Conservation (phyloP, 129 eudicot genomes). For the Flaveria sonorensis region DNA sequence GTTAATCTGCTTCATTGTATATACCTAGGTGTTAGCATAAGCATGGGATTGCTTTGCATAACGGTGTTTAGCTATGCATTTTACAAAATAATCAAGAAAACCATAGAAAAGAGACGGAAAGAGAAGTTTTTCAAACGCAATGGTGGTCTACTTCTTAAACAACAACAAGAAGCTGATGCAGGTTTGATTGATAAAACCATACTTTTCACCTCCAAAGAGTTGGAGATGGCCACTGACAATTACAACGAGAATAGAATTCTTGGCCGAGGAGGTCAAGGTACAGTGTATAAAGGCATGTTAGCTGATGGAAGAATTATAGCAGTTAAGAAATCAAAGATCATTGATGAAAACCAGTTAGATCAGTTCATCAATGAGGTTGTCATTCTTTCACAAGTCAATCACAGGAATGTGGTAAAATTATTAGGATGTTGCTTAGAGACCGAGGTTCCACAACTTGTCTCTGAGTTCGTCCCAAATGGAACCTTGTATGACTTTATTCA, state of each 20-base stretch:
- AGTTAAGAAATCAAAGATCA: slow-evolving; percentile 5
- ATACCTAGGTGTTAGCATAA: not conserved
- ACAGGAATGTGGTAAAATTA: slow-evolving; percentile 3
- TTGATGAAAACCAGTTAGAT: not conserved
- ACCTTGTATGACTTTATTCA: slow-evolving; percentile 10
- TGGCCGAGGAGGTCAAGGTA: slow-evolving; percentile 21
- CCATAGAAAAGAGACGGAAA: slow-evolving; percentile 2
- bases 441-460: slow-evolving; percentile 13
- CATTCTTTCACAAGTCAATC: slow-evolving; percentile 18
- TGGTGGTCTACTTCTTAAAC: slow-evolving; percentile 15
- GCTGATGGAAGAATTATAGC: slow-evolving; percentile 14
- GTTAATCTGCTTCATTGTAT: not conserved
- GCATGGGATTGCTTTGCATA: not conserved
- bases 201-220: slow-evolving; percentile 8
- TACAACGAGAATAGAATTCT: slow-evolving; percentile 7
- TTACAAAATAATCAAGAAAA: not conserved
- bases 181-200: slow-evolving; percentile 2
- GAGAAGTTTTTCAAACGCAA: slow-evolving; percentile 16
- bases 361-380: slow-evolving; percentile 15
- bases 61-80: not conserved
- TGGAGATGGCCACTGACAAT: slow-evolving; percentile 7
- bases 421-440: slow-evolving; percentile 7
- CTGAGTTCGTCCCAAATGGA: not conserved
- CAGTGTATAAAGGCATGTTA: slow-evolving; percentile 14
- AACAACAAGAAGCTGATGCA: not conserved